A percentile compares a stretch with the other conserved stretches of the same genome.
Conservation (phyloP, 345 rosid genomes). For the Arabidopsis thaliana region DNA sequence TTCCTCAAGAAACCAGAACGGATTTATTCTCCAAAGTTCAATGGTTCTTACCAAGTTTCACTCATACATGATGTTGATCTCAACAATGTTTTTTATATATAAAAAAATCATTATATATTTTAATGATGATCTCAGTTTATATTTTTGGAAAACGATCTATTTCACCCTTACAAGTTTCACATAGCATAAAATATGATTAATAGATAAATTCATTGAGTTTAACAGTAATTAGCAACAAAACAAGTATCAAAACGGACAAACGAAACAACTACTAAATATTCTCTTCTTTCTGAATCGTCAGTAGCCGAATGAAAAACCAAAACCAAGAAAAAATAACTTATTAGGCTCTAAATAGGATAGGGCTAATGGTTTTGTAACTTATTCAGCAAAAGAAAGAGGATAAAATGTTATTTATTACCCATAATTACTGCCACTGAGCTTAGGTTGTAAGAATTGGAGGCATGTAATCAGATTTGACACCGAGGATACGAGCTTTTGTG, state of each 20-base stretch:
- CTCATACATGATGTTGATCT: too few species aligned
- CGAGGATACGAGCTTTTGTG: conserved; percentile 88
- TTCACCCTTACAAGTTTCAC: too few species aligned
- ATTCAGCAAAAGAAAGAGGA: conserved; percentile 23
- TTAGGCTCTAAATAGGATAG: neutral
- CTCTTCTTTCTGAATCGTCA: neutral
- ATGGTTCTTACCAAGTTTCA: too few species aligned
- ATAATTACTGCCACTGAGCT: conserved; percentile 15
- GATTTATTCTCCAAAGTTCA: too few species aligned
- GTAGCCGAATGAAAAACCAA: neutral
- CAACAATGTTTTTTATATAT: too few species aligned
- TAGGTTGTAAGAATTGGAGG: conserved; percentile 96
- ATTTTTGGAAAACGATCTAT: too few species aligned
- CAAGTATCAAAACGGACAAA: neutral
- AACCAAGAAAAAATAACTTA: conserved; percentile 5
- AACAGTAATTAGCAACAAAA: conserved; percentile 24
- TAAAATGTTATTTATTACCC: conserved; percentile 27
- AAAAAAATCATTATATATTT: too few species aligned
- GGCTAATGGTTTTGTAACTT: conserved; percentile 20
- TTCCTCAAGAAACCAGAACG: too few species aligned
- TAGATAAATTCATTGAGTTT: conserved; percentile 23
- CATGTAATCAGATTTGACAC: conserved; percentile 82
- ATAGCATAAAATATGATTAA: neutral
- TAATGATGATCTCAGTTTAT: too few species aligned
- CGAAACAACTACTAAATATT: neutral